Base-by-base conservation (phyloP, 2,329 filamentous ascomycete genomes). In the Volutella citrinella region DNA sequence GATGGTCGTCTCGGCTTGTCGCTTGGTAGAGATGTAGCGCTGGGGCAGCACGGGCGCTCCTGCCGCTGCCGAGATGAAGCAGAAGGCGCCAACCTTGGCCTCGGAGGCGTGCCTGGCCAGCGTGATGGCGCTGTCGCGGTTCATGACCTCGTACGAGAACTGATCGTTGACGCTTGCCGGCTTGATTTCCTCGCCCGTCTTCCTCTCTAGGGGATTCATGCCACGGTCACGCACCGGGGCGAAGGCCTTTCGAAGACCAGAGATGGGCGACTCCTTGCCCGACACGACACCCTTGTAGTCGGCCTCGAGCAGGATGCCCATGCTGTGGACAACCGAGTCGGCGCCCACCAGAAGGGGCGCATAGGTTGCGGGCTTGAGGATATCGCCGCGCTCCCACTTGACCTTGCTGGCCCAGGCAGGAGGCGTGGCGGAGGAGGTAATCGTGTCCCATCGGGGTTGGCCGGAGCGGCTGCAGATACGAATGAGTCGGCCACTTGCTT, bases 71-170 rank as follows among this genome's bases (percentile, higher is more conserved):
- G 89, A 95, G 42, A 98, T 83, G 69, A 88, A 97, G 40, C 84
- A 80, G 58, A 95, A 96, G 0, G 81, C 78, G 13, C 72, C 65
- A 11, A 83, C 82, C 21, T 78, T 72, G 40, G 79, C 77, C 20
- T 66, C 66, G 17, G 74, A 73, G 3, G 89, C 81, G 57, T 91
- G 86, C 54, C 83, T 80, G 11, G 91, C 93, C 11, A 96, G 74
- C 34, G 83, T 76, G 42, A 97, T 79, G 29, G 91, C 91, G 66
- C 71, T 79, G 65, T 97, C 91, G 37, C 93, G 78, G 66, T 98
- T 98, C 88, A 98, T 96, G 41, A 89, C 74, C 68, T 97, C 93
- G 68, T 98, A 98, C 13, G 91, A 96, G 52, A 95, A 72, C 64
- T 93, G 85, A 17, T 82, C 81, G 49, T 81, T 80, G 27, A 69